These are phyloP conservation scores for Scedosporium minutisporum DNA, from an alignment of 2,329 filamentous ascomycete genomes.

Conservation along the genomic window DNA sequence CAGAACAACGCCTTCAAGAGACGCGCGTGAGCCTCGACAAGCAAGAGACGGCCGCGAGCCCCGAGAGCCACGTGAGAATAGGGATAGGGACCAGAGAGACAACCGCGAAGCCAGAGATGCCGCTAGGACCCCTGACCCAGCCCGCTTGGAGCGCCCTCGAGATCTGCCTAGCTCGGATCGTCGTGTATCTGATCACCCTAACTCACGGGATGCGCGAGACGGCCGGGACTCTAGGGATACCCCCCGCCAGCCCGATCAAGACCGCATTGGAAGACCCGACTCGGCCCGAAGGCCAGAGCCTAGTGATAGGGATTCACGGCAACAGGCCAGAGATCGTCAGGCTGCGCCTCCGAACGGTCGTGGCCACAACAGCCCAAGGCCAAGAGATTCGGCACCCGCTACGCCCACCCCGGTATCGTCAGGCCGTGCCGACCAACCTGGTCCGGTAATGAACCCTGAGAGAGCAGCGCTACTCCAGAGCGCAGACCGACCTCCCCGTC, in stretches of 20 bases:
- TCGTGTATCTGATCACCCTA: slow-evolving; percentile 24
- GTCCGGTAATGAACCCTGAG: slow-evolving; percentile 45
- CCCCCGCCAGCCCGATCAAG: not conserved
- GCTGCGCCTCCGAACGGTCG: slow-evolving; percentile 12
- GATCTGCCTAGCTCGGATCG: slow-evolving; percentile 32
- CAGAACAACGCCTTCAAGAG: slow-evolving; percentile 12
- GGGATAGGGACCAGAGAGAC: slow-evolving; percentile 31
- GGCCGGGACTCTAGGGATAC: not conserved
- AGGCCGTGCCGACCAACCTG: slow-evolving; percentile 19
- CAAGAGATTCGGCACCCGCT: slow-evolving; percentile 16
- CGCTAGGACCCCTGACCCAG: slow-evolving; percentile 25
- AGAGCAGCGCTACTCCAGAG: slow-evolving; percentile 37
- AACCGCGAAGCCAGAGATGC: slow-evolving; percentile 23
- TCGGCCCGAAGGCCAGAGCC: not conserved
- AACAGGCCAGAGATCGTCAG: not conserved
- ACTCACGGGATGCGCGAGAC: not conserved
- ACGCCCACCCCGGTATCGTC: slow-evolving; percentile 19
- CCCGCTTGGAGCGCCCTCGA: slow-evolving; percentile 30
- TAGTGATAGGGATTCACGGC: slow-evolving; percentile 1
- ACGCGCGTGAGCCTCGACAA: slow-evolving; percentile 29
- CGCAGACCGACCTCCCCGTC: not conserved
- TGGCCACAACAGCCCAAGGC: slow-evolving; percentile 15
- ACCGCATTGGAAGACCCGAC: not conserved
- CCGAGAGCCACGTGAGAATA: slow-evolving; percentile 25
- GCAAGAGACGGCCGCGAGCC: slow-evolving; percentile 21